phyloP scores from a whole-genome alignment of 1,284 basidiomycete species.

The Marasmius sp. region DNA sequence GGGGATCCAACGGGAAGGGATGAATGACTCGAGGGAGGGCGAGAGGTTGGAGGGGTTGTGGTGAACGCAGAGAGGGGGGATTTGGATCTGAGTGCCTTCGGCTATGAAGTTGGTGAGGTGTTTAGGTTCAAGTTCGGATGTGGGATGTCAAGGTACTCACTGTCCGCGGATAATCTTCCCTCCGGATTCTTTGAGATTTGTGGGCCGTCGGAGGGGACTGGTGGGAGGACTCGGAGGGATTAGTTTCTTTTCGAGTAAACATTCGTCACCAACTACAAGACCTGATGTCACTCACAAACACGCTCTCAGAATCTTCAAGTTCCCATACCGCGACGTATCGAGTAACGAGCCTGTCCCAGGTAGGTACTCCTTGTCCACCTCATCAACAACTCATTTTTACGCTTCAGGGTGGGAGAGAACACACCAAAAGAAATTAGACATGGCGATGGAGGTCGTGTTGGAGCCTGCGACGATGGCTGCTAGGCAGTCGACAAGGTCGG shows the following conservation, averaged over 20 bases:
- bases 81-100: slow-evolving; percentile 1
- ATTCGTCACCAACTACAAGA: slow-evolving; percentile 7
- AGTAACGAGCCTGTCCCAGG: neutral
- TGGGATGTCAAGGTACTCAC: too few relatives aligned
- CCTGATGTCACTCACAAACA: slow-evolving; percentile 26
- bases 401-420: slow-evolving; percentile 1
- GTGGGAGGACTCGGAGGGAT: slow-evolving; percentile 34
- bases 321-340: neutral
- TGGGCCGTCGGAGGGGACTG: slow-evolving; percentile 32
- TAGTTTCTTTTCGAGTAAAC: slow-evolving; percentile 36
- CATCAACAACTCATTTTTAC: neutral
- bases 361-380: neutral
- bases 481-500: slow-evolving; percentile 18
- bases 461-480: slow-evolving; percentile 27
- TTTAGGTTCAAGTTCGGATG: too few relatives aligned
- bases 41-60: slow-evolving; percentile 2
- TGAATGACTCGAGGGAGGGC: neutral
- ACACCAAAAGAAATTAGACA: neutral
- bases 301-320: slow-evolving; percentile 34
- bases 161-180: slow-evolving; percentile 27
- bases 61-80: neutral
- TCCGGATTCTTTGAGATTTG: slow-evolving; percentile 23
- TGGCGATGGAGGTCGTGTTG: slow-evolving; percentile 9
- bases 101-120: neutral
- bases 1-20: slow-evolving; percentile 23